Evolutionary conservation across 306 rosid species (phyloP).

Genomic region (Hippophae rhamnoides): DNA sequence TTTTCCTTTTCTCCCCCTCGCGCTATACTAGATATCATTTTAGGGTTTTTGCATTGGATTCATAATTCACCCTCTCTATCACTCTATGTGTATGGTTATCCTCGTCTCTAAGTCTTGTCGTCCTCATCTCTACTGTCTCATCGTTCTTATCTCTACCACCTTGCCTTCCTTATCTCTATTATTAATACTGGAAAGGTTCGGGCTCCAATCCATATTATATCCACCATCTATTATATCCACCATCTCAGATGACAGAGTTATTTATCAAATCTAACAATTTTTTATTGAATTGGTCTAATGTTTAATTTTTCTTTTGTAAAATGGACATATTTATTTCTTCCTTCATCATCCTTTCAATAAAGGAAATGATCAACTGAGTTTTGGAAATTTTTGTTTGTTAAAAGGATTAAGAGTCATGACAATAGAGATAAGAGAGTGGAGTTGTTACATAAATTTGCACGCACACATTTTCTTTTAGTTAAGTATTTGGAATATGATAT

Average conservation of each 20-base stretch:
- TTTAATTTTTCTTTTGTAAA: constrained; percentile 7
- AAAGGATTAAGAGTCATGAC: constrained; percentile 95
- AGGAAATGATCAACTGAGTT: constrained; percentile 10
- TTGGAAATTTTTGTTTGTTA: constrained; percentile 21
- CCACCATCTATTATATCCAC: constrained; percentile 97
- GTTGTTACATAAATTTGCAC: constrained; percentile 75
- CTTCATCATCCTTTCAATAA: constrained; percentile 7
- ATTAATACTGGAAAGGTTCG: constrained; percentile 96
- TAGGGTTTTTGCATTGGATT: too few relatives aligned
- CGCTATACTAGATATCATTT: too few relatives aligned
- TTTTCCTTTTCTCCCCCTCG: too few relatives aligned
- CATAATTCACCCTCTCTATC: too few relatives aligned
- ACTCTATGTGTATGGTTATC: too few relatives aligned
- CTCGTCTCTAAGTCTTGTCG: too few relatives aligned
- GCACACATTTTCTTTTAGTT: constrained; percentile 84
- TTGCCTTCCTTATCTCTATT: not conserved
- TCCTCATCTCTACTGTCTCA: too few relatives aligned
- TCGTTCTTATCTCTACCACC: too few relatives aligned
- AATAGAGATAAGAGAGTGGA: constrained; percentile 96
- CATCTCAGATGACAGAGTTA: constrained; percentile 96
- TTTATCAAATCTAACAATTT: constrained; percentile 11
- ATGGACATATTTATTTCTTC: not conserved
- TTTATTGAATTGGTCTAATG: constrained; percentile 2
- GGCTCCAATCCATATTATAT: constrained; percentile 92
- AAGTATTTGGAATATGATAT: constrained; percentile 98